phyloP scores from a whole-genome alignment of 768 basidiomycete species.

The Suillus americanus region DNA sequence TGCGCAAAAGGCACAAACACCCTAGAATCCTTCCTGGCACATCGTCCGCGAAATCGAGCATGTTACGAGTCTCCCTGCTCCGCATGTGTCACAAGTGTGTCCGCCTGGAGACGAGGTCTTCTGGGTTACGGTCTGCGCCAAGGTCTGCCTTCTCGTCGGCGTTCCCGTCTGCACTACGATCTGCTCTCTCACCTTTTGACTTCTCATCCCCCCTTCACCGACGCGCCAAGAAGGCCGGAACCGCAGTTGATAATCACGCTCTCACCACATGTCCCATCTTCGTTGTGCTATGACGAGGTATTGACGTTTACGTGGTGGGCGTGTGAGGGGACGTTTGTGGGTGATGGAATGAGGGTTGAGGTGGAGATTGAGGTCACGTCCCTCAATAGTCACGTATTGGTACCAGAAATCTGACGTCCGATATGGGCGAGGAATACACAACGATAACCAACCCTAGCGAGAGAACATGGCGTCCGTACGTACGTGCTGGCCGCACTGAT shows the following conservation, averaged over 20 bases:
- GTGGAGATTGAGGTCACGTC: slow-evolving; percentile 53
- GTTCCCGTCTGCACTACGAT: background rate
- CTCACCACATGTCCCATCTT: slow-evolving; percentile 69
- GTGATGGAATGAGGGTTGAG: slow-evolving; percentile 28
- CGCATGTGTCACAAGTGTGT: slow-evolving; percentile 86
- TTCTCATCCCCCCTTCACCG: background rate
- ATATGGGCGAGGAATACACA: too few species aligned
- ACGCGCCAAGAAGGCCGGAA: background rate
- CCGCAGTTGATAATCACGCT: slow-evolving; percentile 69
- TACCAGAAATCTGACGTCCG: too few species aligned
- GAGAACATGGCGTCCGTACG: too few species aligned
- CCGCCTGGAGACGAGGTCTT: slow-evolving; percentile 31
- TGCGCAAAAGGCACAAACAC: slow-evolving; percentile 2
- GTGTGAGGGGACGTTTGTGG: slow-evolving; percentile 59
- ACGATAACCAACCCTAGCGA: too few species aligned
- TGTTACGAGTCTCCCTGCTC: slow-evolving; percentile 79
- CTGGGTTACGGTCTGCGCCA: slow-evolving; percentile 3
- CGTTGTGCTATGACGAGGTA: slow-evolving; percentile 69
- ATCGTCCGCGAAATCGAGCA: slow-evolving; percentile 87
- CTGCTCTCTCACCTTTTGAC: slow-evolving; percentile 6
- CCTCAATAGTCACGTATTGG: too few species aligned
- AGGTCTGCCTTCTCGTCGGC: background rate
- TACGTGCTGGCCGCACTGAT: too few species aligned
- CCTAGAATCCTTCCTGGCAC: slow-evolving; percentile 63
- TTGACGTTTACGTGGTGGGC: slow-evolving; percentile 74